A percentile compares a stretch with the other conserved stretches of the same genome.
phyloP scores from a whole-genome alignment of 305 asterid species.

The Lippia alba region DNA sequence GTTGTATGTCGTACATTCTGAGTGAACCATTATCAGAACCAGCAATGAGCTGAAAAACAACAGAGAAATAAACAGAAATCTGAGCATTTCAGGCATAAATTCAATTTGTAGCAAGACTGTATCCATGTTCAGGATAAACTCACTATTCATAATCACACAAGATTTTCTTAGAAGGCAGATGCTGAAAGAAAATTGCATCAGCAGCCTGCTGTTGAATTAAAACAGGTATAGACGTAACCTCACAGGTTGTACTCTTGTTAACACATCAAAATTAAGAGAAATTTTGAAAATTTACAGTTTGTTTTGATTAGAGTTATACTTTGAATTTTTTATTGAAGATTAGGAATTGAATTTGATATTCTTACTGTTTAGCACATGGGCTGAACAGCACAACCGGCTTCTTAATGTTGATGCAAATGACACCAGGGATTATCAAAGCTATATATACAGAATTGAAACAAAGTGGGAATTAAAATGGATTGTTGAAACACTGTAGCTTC shows the following conservation, averaged over 20 bases:
- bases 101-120: not conserved
- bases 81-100: slow-evolving; percentile 25
- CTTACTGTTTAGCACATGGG: slow-evolving; percentile 23
- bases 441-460: slow-evolving; percentile 10
- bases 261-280: slow-evolving; percentile 1
- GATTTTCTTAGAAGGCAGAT: not conserved
- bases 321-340: not conserved
- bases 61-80: slow-evolving; percentile 22
- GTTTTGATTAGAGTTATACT: not conserved
- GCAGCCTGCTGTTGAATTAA: slow-evolving; percentile 18
- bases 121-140: slow-evolving; percentile 12
- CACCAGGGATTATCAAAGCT: slow-evolving; percentile 2
- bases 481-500: slow-evolving; percentile 11
- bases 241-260: not conserved
- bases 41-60: slow-evolving; percentile 79
- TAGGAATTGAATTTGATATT: slow-evolving; percentile 16
- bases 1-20: slow-evolving; percentile 70
- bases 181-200: slow-evolving; percentile 21
- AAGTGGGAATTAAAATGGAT: slow-evolving; percentile 23
- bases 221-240: slow-evolving; percentile 2
- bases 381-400: not conserved
- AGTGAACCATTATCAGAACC: slow-evolving; percentile 95
- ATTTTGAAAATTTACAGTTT: not conserved
- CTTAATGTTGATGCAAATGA: slow-evolving; percentile 3
- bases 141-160: slow-evolving; percentile 23